phyloP scores from a whole-genome alignment of 2,329 filamentous ascomycete species.

The Ceratocystis albifundus region DNA sequence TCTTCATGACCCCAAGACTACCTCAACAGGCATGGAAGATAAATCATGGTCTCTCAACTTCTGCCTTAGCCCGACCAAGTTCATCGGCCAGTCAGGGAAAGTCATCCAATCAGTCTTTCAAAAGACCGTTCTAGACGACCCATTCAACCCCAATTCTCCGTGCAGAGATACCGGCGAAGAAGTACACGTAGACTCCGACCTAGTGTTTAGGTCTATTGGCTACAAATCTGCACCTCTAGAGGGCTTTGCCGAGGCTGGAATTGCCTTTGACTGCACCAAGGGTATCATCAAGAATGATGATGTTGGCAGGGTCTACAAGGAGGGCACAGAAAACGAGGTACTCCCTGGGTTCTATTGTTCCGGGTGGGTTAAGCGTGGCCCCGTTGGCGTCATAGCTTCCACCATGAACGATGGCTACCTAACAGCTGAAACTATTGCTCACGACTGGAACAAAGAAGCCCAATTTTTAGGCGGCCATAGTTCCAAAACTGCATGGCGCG shows the following conservation, averaged over 20 bases:
- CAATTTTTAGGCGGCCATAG: slow-evolving; percentile 31
- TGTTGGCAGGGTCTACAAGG: slow-evolving; percentile 51
- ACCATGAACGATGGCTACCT: slow-evolving; percentile 93
- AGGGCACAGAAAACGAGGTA: slow-evolving; percentile 28
- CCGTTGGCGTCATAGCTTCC: slow-evolving; percentile 87
- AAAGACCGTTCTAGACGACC: slow-evolving; percentile 44
- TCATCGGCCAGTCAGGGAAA: slow-evolving; percentile 43
- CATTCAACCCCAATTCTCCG: slow-evolving; percentile 41
- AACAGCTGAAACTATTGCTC: slow-evolving; percentile 69
- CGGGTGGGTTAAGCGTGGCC: slow-evolving; percentile 91
- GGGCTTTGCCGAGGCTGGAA: slow-evolving; percentile 60
- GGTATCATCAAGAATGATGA: slow-evolving; percentile 78
- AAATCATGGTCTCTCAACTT: slow-evolving; percentile 81
- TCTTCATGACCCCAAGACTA: slow-evolving; percentile 49
- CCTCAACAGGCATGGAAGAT: slow-evolving; percentile 38
- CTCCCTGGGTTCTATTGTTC: slow-evolving; percentile 74
- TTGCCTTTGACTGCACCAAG: slow-evolving; percentile 62
- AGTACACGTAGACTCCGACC: slow-evolving; percentile 47
- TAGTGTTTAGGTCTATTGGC: slow-evolving; percentile 89
- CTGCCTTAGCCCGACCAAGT: slow-evolving; percentile 63
- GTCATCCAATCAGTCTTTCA: slow-evolving; percentile 60
- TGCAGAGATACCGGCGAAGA: slow-evolving; percentile 40
- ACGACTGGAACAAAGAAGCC: slow-evolving; percentile 53
- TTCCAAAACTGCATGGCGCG: slow-evolving; percentile 57
- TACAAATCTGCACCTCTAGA: slow-evolving; percentile 73